Evolutionary conservation across 2,329 filamentous ascomycete species (phyloP).

Genomic region (Fusarium metavorans): DNA sequence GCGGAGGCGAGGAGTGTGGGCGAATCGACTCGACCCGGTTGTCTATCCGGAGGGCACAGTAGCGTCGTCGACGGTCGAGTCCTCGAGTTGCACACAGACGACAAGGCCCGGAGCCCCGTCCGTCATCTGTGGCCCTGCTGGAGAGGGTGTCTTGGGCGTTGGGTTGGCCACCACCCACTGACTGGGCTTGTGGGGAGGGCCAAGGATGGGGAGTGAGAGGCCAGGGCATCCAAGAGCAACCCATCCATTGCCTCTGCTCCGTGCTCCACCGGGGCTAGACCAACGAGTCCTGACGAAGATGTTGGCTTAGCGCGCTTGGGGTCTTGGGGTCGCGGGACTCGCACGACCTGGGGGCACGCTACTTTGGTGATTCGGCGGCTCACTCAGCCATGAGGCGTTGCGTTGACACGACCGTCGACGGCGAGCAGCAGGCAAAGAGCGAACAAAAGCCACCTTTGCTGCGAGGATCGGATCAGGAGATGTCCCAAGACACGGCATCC

Average conservation of each 20-base stretch:
- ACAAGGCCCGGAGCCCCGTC: constrained; percentile 34
- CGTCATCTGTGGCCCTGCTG: constrained; percentile 28
- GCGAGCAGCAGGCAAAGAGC: constrained; percentile 3
- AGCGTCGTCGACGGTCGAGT: constrained; percentile 32
- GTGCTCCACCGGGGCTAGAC: constrained; percentile 34
- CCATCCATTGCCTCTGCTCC: constrained; percentile 22
- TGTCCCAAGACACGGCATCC: constrained; percentile 19
- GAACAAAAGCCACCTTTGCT: constrained; percentile 13
- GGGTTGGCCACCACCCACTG: constrained; percentile 29
- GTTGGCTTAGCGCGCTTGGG: constrained; percentile 36
- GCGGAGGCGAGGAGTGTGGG: constrained; percentile 45
- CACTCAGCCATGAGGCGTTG: constrained; percentile 2
- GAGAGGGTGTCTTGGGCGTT: constrained; percentile 32
- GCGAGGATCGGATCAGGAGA: constrained; percentile 21
- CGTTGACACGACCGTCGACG: background rate
- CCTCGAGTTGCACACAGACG: constrained; percentile 35
- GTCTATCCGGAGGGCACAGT: constrained; percentile 36
- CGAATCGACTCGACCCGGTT: constrained; percentile 42
- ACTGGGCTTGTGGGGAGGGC: constrained; percentile 33
- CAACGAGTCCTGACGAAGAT: constrained; percentile 30
- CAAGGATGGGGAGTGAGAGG: constrained; percentile 27
- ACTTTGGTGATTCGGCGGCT: background rate
- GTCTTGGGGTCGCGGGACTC: constrained; percentile 3
- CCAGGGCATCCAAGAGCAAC: constrained; percentile 20
- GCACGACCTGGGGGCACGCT: constrained; percentile 4